These are phyloP conservation scores for Hypsizygus ulmarius DNA, from an alignment of 1,284 basidiomycete species.

Conservation along the genomic window DNA sequence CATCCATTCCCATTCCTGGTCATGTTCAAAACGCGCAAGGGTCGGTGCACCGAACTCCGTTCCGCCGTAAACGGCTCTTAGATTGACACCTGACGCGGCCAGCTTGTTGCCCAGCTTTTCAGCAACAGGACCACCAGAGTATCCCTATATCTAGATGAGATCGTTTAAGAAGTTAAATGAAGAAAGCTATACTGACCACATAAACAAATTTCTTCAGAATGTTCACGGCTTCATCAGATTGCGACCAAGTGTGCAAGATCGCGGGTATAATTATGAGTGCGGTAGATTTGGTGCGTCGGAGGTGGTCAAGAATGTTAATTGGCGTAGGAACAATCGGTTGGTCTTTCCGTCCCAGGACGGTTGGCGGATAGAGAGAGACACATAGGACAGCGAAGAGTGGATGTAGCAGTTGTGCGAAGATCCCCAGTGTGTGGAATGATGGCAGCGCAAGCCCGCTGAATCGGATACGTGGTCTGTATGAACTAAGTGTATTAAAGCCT, in stretches of 20 bases:
- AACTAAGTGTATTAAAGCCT: slow-evolving; percentile 1
- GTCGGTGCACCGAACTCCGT: slow-evolving; percentile 22
- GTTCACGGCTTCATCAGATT: neutral
- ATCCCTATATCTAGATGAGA: slow-evolving; percentile 14
- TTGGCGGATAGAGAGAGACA: slow-evolving; percentile 16
- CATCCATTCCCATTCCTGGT: slow-evolving; percentile 23
- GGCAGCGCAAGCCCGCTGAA: slow-evolving; percentile 17
- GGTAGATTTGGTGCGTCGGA: slow-evolving; percentile 22
- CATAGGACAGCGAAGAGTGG: slow-evolving; percentile 15
- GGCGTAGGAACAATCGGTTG: slow-evolving; percentile 23
- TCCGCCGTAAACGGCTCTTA: slow-evolving; percentile 18
- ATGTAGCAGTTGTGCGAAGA: slow-evolving; percentile 14
- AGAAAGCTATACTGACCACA: slow-evolving; percentile 1
- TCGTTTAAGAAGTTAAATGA: neutral
- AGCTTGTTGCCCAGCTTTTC: slow-evolving; percentile 17
- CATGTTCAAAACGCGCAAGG: neutral
- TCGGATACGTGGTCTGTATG: neutral
- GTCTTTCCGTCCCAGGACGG: neutral
- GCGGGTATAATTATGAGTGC: slow-evolving; percentile 24
- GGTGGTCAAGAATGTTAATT: slow-evolving; percentile 27
- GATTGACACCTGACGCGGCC: slow-evolving; percentile 16
- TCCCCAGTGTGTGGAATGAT: slow-evolving; percentile 19
- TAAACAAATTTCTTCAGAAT: slow-evolving; percentile 8
- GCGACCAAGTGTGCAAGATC: slow-evolving; percentile 26
- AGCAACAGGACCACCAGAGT: slow-evolving; percentile 20